Evolutionary conservation across 2,329 filamentous ascomycete species (phyloP).

Genomic region (Penicillium nordicum): DNA sequence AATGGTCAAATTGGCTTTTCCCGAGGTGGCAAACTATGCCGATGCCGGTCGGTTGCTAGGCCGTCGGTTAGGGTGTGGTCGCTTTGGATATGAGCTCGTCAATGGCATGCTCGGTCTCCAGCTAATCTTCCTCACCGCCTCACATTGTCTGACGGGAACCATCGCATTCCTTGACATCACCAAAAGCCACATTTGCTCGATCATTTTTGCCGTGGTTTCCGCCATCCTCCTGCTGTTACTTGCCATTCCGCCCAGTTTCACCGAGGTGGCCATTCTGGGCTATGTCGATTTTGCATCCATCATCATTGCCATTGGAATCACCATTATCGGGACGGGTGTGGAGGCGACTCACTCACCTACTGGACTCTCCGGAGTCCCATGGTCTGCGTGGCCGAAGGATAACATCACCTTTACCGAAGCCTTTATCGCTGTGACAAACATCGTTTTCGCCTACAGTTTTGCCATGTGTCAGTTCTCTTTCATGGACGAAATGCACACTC

Average conservation of each 20-base stretch:
- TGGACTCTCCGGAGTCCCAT: conserved; percentile 27
- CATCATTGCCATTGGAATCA: conserved; percentile 31
- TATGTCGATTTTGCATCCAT: conserved; percentile 36
- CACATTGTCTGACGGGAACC: conserved; percentile 46
- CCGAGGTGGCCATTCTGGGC: conserved; percentile 36
- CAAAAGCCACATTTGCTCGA: conserved; percentile 36
- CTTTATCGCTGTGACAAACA: conserved; percentile 34
- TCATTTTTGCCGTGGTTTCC: conserved; percentile 42
- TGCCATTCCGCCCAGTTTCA: conserved; percentile 32
- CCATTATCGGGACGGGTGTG: conserved; percentile 33
- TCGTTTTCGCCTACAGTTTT: conserved; percentile 43
- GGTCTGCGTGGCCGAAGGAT: conserved; percentile 25
- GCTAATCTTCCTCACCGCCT: conserved; percentile 43
- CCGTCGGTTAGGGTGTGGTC: conserved; percentile 40
- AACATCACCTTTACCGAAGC: conserved; percentile 27
- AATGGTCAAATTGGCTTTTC: conserved; percentile 35
- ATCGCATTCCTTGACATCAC: conserved; percentile 45
- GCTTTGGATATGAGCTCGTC: conserved; percentile 41
- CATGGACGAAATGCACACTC: conserved; percentile 37
- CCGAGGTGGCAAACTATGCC: conserved; percentile 42
- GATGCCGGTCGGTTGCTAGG: conserved; percentile 44
- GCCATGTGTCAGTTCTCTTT: conserved; percentile 40
- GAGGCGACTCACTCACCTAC: conserved; percentile 19
- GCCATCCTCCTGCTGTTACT: conserved; percentile 33
- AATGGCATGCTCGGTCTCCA: conserved; percentile 43